Base-by-base conservation (phyloP, 768 basidiomycete species). In the Ramaria sp. region DNA sequence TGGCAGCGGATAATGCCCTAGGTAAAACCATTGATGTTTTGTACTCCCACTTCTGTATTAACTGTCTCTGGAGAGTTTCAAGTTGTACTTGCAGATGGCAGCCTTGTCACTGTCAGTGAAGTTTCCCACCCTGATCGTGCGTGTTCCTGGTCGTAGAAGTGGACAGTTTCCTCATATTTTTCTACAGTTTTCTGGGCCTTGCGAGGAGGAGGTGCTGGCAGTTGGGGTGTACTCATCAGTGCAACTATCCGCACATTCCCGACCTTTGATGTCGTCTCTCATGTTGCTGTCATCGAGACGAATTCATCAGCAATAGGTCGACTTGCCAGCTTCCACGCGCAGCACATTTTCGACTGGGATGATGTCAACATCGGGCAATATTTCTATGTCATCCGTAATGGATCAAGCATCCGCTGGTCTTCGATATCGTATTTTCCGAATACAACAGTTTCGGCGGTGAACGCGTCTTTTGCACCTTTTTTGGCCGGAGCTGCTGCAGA, bases 171-270 rank as follows among this genome's bases (percentile, higher is more conserved):
- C 49, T 49, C 42, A 24, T 11, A 45, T 54, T 17, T 20, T 42
- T 10, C 34, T 37, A 10, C 34, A 64, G 63, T 65, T 13, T 65
- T 64, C 51, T 63, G 57, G 59, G 59, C 63, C n/a, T 13, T 66
- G 24, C 57, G 63, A 4, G 62, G 62, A 11, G 61, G 60, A n/a
- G 60, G 60, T n/a, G 58, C 57, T 2, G 72, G 72, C 9, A 69
- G 66, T 38, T 74, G 69, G 71, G 72, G 71, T 20, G 66, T 73
- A n/a, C 66, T 73, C 42, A 61, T 71, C 24, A 67, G 69, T 22
- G 68, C 69, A 0, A 73, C 71, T 6, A 61, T 72, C 63, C 64
- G 63, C 30, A 69, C 70, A 0, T 70, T 62, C 64, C 69, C 71
- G 7, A 70, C 66, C 31, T 72, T 73, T 60, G 63, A 67, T 24